phyloP scores from a whole-genome alignment of 345 rosid species.

The Syzygium aqueum region DNA sequence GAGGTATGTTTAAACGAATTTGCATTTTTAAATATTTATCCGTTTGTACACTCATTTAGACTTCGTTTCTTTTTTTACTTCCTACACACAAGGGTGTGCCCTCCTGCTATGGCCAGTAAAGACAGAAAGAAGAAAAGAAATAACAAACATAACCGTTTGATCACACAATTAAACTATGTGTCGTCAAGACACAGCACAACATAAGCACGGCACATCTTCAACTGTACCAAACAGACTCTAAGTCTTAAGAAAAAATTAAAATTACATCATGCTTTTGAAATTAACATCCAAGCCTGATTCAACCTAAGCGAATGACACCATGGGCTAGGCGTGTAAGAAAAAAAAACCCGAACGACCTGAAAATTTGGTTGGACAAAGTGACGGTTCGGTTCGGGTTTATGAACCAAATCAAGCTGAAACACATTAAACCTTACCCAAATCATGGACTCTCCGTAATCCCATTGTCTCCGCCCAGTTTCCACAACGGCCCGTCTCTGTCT shows the following conservation, averaged over 20 bases:
- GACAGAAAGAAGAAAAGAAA: neutral
- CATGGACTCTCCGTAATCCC: neutral
- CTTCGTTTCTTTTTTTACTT: neutral
- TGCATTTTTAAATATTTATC: neutral
- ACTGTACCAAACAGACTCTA: neutral
- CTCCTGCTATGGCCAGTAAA: neutral
- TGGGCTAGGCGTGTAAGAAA: neutral
- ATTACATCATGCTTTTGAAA: neutral
- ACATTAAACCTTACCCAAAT: neutral
- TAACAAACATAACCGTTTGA: neutral
- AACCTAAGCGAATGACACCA: neutral
- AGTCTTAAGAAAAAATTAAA: neutral
- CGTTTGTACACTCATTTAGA: neutral
- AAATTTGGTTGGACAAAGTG: neutral
- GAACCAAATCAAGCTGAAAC: neutral
- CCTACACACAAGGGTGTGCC: neutral
- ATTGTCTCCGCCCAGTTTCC: neutral
- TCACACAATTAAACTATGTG: neutral
- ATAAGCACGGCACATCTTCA: neutral
- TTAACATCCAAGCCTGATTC: neutral
- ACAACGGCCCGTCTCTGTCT: fast-evolving
- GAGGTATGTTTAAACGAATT: no score
- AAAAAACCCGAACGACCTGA: neutral
- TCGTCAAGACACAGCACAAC: neutral
- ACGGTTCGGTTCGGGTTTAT: no score